Percentiles rank a stretch among this genome's conserved stretches.
Evolutionary conservation across 441 rosid genomes (phyloP).

Genomic region (Brassica hybrid): DNA sequence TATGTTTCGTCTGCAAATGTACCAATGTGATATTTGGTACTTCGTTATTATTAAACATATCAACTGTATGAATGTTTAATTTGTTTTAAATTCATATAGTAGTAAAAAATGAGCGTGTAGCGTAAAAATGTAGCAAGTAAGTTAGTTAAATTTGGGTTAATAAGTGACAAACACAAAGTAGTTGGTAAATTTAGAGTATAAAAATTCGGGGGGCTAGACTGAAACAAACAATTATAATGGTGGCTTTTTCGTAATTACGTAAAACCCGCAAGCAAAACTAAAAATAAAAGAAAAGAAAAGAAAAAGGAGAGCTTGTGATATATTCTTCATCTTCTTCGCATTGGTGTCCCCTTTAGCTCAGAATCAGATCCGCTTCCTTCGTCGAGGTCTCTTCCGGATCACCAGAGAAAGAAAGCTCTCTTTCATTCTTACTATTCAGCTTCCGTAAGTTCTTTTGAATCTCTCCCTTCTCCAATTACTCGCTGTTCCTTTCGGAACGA

Average conservation of each 20-base stretch:
- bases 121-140: too few species aligned
- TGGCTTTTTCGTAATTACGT: background rate
- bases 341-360: background rate
- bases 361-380: constrained; percentile 25
- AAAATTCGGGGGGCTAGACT: background rate
- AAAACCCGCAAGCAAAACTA: background rate
- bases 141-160: background rate
- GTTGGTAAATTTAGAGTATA: background rate
- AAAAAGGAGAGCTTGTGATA: background rate
- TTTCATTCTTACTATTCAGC: background rate
- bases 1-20: too few species aligned
- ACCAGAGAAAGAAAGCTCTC: background rate
- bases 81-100: too few species aligned
- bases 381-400: too few species aligned
- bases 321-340: background rate
- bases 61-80: too few species aligned
- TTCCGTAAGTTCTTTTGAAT: constrained; percentile 25
- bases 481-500: background rate
- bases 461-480: constrained; percentile 6
- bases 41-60: too few species aligned
- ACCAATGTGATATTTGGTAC: too few species aligned
- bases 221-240: background rate
- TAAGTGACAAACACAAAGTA: background rate
- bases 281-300: background rate
- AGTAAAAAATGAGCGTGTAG: too few species aligned